These are phyloP conservation scores for Ambrosiella xylebori DNA, from an alignment of 2,329 filamentous ascomycete genomes.

Conservation along the genomic window DNA sequence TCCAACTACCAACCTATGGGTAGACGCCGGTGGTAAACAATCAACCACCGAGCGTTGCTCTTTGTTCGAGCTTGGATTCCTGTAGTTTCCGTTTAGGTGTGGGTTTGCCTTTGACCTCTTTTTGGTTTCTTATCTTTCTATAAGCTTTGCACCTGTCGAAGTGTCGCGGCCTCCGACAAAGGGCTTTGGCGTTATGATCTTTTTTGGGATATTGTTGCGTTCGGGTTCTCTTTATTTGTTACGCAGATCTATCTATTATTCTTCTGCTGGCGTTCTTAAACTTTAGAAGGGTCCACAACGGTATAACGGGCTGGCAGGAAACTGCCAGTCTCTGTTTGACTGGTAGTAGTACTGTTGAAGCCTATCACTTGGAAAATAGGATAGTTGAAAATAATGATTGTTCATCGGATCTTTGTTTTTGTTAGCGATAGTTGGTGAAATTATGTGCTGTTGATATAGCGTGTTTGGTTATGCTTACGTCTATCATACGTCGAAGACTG, in stretches of 20 bases:
- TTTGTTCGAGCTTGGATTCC: neutral
- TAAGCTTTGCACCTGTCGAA: neutral
- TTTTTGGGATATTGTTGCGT: neutral
- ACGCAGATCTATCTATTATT: conserved; percentile 5
- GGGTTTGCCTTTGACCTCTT: neutral
- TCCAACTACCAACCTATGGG: conserved; percentile 15
- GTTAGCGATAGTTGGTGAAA: neutral
- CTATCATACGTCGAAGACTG: no score
- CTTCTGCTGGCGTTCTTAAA: conserved; percentile 10
- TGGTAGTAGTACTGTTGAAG: neutral
- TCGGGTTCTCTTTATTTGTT: neutral
- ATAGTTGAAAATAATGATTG: neutral
- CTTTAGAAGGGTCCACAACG: conserved; percentile 10
- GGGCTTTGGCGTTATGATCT: conserved; percentile 8
- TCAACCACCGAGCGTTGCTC: neutral
- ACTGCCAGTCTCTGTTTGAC: neutral
- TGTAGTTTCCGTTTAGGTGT: neutral
- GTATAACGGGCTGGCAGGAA: neutral
- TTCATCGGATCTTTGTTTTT: neutral
- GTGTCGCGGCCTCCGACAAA: neutral
- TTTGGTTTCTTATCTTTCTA: neutral
- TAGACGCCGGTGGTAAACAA: neutral
- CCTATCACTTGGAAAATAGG: neutral
- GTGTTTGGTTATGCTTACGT: no score
- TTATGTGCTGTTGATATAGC: neutral